phyloP scores from a whole-genome alignment of 139 green algal genomes.

The Diplosphaera chodatii region DNA sequence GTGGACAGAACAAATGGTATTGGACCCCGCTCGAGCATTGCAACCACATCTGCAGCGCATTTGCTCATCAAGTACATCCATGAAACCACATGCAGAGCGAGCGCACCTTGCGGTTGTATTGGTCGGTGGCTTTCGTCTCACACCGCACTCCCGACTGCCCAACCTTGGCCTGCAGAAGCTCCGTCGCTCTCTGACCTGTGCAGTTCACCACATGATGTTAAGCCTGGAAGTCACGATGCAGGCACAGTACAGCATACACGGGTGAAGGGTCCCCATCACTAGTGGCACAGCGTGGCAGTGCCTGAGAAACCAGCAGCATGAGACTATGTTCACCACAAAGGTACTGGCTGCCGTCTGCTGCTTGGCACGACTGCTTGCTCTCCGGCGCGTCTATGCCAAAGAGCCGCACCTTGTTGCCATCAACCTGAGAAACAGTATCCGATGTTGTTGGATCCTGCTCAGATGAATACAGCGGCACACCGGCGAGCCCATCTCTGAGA shows the following conservation, averaged over 20 bases:
- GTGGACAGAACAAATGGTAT: too few relatives aligned
- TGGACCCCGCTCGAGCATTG: too few relatives aligned
- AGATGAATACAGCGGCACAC: too few relatives aligned
- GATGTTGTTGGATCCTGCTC: too few relatives aligned
- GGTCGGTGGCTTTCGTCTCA: conserved; percentile 46
- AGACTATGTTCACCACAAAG: conserved; percentile 22
- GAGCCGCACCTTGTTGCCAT: conserved; percentile 39
- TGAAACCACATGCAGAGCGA: too few relatives aligned
- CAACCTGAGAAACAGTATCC: too few relatives aligned
- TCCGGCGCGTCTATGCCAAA: conserved; percentile 77
- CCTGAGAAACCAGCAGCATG: neutral
- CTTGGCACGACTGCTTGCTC: conserved; percentile 57
- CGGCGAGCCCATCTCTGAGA: too few relatives aligned
- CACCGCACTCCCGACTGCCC: conserved; percentile 39
- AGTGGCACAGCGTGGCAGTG: too few relatives aligned
- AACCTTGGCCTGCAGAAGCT: conserved; percentile 44
- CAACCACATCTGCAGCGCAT: too few relatives aligned
- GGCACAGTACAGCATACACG: neutral
- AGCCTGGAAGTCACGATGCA: too few relatives aligned
- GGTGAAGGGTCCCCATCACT: too few relatives aligned
- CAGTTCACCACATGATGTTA: neutral
- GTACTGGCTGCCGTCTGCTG: conserved; percentile 24
- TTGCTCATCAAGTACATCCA: too few relatives aligned
- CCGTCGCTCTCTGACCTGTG: neutral
- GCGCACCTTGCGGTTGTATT: conserved; percentile 64